Percentiles rank a stretch among this genome's conserved stretches.
Evolutionary conservation across 176 grass and related monocot genomes (phyloP).

Genomic region (Rhynchospora breviuscula): DNA sequence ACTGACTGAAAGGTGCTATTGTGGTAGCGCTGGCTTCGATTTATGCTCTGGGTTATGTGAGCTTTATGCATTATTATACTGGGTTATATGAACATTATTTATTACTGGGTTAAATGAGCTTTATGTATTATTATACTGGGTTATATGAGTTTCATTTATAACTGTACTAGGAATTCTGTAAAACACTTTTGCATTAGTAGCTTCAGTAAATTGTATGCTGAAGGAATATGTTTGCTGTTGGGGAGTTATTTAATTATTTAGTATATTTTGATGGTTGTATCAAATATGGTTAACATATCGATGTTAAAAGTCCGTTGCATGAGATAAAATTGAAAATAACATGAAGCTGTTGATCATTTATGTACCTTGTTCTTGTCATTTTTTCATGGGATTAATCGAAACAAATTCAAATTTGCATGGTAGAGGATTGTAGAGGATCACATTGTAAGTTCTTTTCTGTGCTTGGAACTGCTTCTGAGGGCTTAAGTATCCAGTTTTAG

Average conservation of each 20-base stretch:
- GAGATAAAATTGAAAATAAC: background rate
- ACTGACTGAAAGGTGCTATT: background rate
- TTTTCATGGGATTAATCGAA: background rate
- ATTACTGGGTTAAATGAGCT: background rate
- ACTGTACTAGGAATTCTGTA: background rate
- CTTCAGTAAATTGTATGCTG: background rate
- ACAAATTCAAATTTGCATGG: background rate
- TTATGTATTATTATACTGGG: no score
- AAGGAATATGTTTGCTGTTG: background rate
- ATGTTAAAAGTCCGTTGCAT: no score
- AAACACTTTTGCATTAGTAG: background rate
- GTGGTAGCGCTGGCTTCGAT: background rate
- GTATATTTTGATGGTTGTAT: background rate
- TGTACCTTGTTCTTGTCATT: background rate
- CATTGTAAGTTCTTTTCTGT: background rate
- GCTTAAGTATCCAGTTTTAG: background rate
- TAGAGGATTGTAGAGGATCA: background rate
- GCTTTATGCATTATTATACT: background rate
- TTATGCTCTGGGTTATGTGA: background rate
- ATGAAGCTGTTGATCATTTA: background rate
- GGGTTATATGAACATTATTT: background rate
- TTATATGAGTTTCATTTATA: background rate
- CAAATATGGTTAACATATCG: background rate
- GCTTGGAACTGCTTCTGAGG: background rate
- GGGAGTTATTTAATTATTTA: background rate